Evolutionary conservation across 1,284 basidiomycete genomes (phyloP).

Genomic region (Flammula alnicola): DNA sequence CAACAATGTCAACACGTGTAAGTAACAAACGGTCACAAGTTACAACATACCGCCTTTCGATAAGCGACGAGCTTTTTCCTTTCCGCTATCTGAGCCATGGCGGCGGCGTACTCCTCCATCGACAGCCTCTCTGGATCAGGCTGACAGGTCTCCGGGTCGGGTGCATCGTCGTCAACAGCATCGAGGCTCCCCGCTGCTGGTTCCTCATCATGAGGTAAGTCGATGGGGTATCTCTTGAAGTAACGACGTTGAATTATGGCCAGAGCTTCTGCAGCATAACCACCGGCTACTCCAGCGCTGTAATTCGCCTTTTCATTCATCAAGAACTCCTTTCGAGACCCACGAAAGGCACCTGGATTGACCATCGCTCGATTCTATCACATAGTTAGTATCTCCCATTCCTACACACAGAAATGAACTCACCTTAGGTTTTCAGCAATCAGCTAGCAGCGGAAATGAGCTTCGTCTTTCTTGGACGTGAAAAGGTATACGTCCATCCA

Average conservation of each 20-base stretch:
- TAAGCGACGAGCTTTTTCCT: conserved; percentile 2
- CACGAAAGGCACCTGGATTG: conserved; percentile 17
- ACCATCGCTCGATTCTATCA: conserved; percentile 10
- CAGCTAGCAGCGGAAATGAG: too few relatives aligned
- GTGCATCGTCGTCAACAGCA: conserved; percentile 13
- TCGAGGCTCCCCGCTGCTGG: neutral
- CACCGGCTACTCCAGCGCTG: neutral
- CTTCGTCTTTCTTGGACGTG: too few relatives aligned
- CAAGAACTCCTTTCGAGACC: conserved; percentile 11
- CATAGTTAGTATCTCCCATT: too few relatives aligned
- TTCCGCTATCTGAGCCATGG: conserved; percentile 2
- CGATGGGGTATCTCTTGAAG: conserved; percentile 16
- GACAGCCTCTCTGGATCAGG: conserved; percentile 8
- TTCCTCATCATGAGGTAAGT: conserved; percentile 9
- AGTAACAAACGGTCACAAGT: too few relatives aligned
- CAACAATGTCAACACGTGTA: too few relatives aligned
- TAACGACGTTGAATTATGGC: conserved; percentile 11
- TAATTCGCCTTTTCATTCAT: conserved; percentile 1
- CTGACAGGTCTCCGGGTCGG: conserved; percentile 1
- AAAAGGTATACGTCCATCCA: too few relatives aligned
- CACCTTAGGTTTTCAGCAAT: too few relatives aligned
- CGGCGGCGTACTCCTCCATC: conserved; percentile 5
- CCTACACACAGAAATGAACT: too few relatives aligned
- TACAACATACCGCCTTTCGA: conserved; percentile 12
- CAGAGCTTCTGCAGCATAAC: conserved; percentile 4